phyloP scores from a whole-genome alignment of 805 yeast species.

The Metschnikowia picachoensis region DNA sequence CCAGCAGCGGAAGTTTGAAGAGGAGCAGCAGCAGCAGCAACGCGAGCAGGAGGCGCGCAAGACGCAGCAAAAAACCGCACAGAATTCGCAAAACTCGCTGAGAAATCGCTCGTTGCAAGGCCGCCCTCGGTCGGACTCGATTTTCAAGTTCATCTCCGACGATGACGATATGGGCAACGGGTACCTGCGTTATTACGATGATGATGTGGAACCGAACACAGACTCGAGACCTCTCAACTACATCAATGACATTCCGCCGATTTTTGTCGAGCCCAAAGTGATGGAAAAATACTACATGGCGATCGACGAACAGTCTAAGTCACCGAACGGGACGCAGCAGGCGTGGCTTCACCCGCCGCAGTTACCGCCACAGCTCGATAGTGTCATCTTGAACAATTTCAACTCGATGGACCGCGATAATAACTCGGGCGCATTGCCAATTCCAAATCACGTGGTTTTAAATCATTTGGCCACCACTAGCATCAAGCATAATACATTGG shows the following conservation, averaged over 20 bases:
- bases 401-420: conserved; percentile 62
- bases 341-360: conserved; percentile 89
- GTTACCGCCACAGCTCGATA: conserved; percentile 93
- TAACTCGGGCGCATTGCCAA: conserved; percentile 83
- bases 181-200: conserved; percentile 71
- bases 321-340: conserved; percentile 51
- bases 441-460: conserved; percentile 91
- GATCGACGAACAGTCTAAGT: conserved; percentile 64
- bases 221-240: conserved; percentile 34
- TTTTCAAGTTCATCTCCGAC: conserved; percentile 58
- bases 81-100: conserved; percentile 17
- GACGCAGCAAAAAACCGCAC: conserved; percentile 8
- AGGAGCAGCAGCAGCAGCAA: conserved; percentile 19
- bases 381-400: conserved; percentile 80
- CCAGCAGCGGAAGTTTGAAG: conserved; percentile 23
- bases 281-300: conserved; percentile 84
- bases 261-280: conserved; percentile 78
- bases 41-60: conserved; percentile 7
- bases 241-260: conserved; percentile 72
- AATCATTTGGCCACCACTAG: conserved; percentile 95
- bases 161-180: conserved; percentile 85
- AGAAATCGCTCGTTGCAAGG: conserved; percentile 27
- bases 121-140: conserved; percentile 49
- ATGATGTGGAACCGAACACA: conserved; percentile 28
- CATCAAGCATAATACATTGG: conserved; percentile 87